phyloP scores from a whole-genome alignment of 2,329 filamentous ascomycete species.

The Cladophialophora carrionii region DNA sequence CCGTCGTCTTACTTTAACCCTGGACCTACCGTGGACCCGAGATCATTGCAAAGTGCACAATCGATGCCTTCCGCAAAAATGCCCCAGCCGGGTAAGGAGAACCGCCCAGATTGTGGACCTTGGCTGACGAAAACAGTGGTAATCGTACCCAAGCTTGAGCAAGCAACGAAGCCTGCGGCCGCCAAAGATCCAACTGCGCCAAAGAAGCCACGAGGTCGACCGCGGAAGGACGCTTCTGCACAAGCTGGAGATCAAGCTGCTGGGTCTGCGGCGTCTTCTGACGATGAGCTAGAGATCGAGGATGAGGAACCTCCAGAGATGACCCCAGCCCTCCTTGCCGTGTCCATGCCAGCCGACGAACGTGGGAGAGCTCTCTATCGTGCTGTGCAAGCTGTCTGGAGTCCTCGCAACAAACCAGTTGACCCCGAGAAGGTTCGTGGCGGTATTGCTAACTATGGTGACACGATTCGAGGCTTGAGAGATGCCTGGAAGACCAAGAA shows the following conservation, averaged over 20 bases:
- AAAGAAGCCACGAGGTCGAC: constrained; percentile 36
- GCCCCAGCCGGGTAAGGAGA: constrained; percentile 15
- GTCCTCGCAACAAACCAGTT: constrained; percentile 56
- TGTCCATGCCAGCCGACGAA: constrained; percentile 57
- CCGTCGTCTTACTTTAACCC: constrained; percentile 24
- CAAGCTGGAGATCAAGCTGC: constrained; percentile 38
- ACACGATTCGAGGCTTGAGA: constrained; percentile 62
- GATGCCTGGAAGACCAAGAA: constrained; percentile 65
- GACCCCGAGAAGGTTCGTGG: constrained; percentile 57
- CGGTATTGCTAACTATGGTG: constrained; percentile 61
- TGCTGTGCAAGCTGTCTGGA: constrained; percentile 65
- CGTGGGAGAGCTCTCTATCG: constrained; percentile 57
- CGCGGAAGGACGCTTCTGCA: constrained; percentile 34
- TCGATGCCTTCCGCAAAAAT: constrained; percentile 12
- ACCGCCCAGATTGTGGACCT: neutral
- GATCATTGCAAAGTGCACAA: constrained; percentile 35
- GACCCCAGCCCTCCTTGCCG: constrained; percentile 58
- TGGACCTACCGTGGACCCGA: constrained; percentile 32
- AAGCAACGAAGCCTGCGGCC: constrained; percentile 15
- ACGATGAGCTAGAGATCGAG: constrained; percentile 55
- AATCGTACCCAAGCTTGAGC: constrained; percentile 32
- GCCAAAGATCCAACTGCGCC: constrained; percentile 24
- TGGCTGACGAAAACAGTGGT: constrained; percentile 16
- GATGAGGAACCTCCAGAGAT: constrained; percentile 56
- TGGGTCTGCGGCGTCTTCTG: constrained; percentile 50